These are phyloP conservation scores for Pestalotiopsis sp. DNA, from an alignment of 2,329 filamentous ascomycete genomes.

Conservation along the genomic window DNA sequence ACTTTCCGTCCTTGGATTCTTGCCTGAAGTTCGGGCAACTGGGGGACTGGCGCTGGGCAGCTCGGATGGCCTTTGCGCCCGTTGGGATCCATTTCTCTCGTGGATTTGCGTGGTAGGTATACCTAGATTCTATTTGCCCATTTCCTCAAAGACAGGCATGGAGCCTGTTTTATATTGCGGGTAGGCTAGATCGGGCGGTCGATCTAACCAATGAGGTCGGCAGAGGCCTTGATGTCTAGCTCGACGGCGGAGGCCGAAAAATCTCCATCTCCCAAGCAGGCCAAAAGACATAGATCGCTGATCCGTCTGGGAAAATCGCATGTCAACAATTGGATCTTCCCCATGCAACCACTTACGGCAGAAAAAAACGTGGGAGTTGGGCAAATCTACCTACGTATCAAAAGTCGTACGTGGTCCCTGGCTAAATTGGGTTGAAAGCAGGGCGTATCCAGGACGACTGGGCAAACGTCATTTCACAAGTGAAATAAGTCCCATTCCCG, in stretches of 20 bases:
- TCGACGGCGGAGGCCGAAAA: not conserved
- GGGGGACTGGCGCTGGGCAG: too few relatives aligned
- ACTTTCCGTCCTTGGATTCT: not conserved
- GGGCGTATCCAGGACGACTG: not conserved
- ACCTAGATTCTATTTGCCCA: not conserved
- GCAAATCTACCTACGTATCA: not conserved
- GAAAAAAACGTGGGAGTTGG: not conserved
- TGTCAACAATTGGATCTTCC: not conserved
- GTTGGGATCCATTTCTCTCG: not conserved
- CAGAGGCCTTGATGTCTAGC: not conserved
- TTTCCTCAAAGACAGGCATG: not conserved
- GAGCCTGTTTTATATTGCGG: not conserved
- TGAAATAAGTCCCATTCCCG: not conserved
- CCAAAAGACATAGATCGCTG: not conserved
- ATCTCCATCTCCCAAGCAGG: not conserved
- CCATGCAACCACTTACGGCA: not conserved
- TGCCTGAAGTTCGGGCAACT: not conserved
- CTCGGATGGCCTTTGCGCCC: not conserved
- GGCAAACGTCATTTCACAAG: not conserved
- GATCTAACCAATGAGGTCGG: not conserved
- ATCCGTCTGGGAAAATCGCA: not conserved
- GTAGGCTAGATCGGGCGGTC: not conserved
- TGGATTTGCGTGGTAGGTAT: not conserved
- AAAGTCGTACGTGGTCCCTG: not conserved
- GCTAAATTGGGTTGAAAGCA: not conserved